Conservation (phyloP, 345 rosid species). For the Populus tremula region DNA sequence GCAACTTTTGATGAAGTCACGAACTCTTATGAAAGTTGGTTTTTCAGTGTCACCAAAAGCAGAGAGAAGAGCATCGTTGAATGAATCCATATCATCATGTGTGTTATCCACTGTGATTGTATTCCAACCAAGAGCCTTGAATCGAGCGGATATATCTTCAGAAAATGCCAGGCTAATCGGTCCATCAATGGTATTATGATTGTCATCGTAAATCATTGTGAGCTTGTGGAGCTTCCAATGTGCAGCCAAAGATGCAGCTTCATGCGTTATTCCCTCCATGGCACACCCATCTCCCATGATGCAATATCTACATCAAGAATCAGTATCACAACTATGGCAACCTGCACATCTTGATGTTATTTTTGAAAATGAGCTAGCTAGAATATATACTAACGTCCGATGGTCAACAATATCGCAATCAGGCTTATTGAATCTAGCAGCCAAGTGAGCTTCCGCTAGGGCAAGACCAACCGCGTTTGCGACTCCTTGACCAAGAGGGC, state of each 20-base stretch:
- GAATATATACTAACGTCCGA: conserved; percentile 16
- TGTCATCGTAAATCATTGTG: conserved; percentile 36
- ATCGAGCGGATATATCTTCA: conserved; percentile 34
- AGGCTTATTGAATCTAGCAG: conserved; percentile 40
- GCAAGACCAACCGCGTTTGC: conserved; percentile 46
- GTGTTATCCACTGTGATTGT: conserved; percentile 23
- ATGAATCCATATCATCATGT: conserved; percentile 15
- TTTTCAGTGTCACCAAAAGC: conserved; percentile 27
- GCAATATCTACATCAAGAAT: conserved; percentile 21
- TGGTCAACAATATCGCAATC: conserved; percentile 35
- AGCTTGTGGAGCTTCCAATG: conserved; percentile 45
- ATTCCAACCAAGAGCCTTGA: conserved; percentile 41
- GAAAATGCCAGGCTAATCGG: conserved; percentile 29
- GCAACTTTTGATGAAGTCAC: not conserved
- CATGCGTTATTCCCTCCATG: conserved; percentile 48
- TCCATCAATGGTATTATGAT: conserved; percentile 39
- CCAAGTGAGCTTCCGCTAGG: conserved; percentile 41
- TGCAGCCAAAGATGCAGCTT: conserved; percentile 43
- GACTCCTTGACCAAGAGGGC: conserved; percentile 45
- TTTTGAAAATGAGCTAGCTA: not conserved
- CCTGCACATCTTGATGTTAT: not conserved
- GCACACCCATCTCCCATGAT: conserved; percentile 47
- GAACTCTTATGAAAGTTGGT: conserved; percentile 36
- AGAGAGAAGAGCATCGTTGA: conserved; percentile 15
- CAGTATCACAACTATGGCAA: not conserved